A percentile compares a stretch with the other conserved stretches of the same genome.
These are phyloP conservation scores for Tremella fuciformis DNA, from an alignment of 768 basidiomycete species.

Conservation along the genomic window DNA sequence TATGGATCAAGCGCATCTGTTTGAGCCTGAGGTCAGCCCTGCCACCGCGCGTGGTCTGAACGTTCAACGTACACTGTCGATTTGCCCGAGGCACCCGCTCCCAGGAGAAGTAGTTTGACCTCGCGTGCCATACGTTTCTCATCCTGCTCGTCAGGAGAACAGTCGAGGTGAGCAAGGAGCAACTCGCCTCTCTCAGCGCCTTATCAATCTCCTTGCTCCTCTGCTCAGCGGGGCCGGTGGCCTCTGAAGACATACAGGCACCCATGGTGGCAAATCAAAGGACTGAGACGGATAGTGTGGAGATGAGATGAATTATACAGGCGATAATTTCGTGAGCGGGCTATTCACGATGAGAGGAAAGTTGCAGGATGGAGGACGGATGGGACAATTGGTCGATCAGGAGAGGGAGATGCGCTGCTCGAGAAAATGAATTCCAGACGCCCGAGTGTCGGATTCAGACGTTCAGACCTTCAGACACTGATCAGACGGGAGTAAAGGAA, in stretches of 20 bases:
- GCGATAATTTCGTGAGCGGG: background rate
- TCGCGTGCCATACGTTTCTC: slow-evolving; percentile 63
- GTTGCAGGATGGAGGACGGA: background rate
- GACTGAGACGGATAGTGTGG: no score
- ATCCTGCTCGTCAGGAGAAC: slow-evolving; percentile 58
- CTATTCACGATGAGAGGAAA: background rate
- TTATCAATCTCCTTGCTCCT: slow-evolving; percentile 66
- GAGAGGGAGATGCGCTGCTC: background rate
- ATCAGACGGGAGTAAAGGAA: no score
- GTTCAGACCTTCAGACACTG: no score
- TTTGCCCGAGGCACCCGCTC: slow-evolving; percentile 91
- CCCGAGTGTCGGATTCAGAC: no score
- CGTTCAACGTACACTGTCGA: slow-evolving; percentile 62
- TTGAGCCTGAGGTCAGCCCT: slow-evolving; percentile 48
- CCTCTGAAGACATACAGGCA: slow-evolving; percentile 67
- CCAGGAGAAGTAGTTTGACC: slow-evolving; percentile 75
- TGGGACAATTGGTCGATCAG: slow-evolving; percentile 2
- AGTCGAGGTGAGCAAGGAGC: no score
- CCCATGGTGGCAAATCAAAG: slow-evolving; percentile 59
- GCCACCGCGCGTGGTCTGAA: background rate
- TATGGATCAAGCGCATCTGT: slow-evolving; percentile 98
- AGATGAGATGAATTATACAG: no score
- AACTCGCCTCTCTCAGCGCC: slow-evolving; percentile 55
- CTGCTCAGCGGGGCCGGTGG: slow-evolving; percentile 61
- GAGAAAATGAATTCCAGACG: no score